A percentile compares a stretch with the other conserved stretches of the same genome.
Conservation (phyloP, 306 rosid species). For the Hippophae rhamnoides region DNA sequence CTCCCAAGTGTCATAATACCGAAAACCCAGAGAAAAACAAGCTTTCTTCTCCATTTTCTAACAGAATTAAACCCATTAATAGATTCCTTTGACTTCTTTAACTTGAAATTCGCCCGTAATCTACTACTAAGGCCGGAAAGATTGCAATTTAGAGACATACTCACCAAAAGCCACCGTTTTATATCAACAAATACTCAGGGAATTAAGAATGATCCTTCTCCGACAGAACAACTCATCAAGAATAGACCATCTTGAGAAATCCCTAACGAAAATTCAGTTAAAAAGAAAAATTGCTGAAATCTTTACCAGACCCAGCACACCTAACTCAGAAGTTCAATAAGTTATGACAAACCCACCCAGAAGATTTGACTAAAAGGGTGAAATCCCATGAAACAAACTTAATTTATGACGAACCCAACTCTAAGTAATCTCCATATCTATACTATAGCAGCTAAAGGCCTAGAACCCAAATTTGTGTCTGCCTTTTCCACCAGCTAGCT, state of each 20-base stretch:
- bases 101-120: conserved; percentile 34
- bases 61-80: conserved; percentile 37
- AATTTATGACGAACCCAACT: no score
- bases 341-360: conserved; percentile 21
- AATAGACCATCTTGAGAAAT: conserved; percentile 20
- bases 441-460: no score
- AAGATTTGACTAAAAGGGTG: conserved; percentile 11
- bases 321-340: conserved; percentile 28
- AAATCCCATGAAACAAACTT: no score
- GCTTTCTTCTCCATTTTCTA: conserved; percentile 37
- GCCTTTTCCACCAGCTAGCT: conserved; percentile 11
- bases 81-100: conserved; percentile 52
- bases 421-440: no score
- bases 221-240: conserved; percentile 37
- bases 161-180: conserved; percentile 28
- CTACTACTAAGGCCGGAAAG: conserved; percentile 51
- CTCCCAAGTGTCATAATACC: conserved; percentile 32
- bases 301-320: conserved; percentile 15
- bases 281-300: conserved; percentile 12
- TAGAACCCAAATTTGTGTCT: background rate
- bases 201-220: conserved; percentile 14
- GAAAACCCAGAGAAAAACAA: conserved; percentile 38
- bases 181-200: conserved; percentile 19
- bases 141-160: conserved; percentile 65
- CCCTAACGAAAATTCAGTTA: conserved; percentile 12